phyloP scores from a whole-genome alignment of 768 basidiomycete species.

The Calocera cornea region DNA sequence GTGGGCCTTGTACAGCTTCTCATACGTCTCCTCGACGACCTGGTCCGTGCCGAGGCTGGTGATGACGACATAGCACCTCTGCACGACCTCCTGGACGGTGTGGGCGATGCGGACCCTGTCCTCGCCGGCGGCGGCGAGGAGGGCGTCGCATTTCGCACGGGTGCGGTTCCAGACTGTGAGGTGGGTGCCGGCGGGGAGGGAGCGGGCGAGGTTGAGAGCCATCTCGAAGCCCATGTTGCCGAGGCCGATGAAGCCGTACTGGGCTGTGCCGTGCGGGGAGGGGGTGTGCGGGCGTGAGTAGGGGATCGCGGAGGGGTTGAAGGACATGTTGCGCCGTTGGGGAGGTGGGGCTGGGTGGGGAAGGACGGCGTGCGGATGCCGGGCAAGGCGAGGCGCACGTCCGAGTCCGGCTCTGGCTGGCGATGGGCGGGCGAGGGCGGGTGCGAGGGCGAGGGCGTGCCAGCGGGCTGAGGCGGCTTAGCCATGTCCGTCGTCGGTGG shows the following conservation, averaged over 20 bases:
- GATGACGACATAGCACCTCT: conserved; percentile 60
- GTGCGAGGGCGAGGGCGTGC: too few species aligned
- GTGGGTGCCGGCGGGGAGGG: conserved; percentile 28
- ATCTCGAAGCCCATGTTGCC: conserved; percentile 64
- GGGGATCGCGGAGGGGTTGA: conserved; percentile 21
- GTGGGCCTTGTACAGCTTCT: conserved; percentile 39
- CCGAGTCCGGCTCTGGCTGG: neutral
- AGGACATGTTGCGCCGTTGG: neutral
- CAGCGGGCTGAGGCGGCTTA: too few species aligned
- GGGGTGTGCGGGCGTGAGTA: conserved; percentile 53
- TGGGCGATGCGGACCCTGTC: conserved; percentile 43
- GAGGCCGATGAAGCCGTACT: conserved; percentile 38
- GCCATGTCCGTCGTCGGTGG: too few species aligned
- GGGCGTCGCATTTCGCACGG: conserved; percentile 41
- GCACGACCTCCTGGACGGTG: conserved; percentile 43
- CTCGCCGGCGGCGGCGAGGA: conserved; percentile 42
- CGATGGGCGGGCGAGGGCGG: too few species aligned
- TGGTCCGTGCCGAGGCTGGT: conserved; percentile 61
- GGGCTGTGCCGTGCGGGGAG: conserved; percentile 21
- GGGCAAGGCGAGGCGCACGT: neutral
- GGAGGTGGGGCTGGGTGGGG: neutral
- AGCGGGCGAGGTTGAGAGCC: conserved; percentile 63
- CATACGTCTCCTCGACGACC: conserved; percentile 50
- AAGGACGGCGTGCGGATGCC: neutral
- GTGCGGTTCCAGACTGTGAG: conserved; percentile 70